Percentiles rank a stretch among this genome's conserved stretches.
phyloP scores from a whole-genome alignment of 495 filamentous ascomycete genomes.

The Mytilinidion resinicola region DNA sequence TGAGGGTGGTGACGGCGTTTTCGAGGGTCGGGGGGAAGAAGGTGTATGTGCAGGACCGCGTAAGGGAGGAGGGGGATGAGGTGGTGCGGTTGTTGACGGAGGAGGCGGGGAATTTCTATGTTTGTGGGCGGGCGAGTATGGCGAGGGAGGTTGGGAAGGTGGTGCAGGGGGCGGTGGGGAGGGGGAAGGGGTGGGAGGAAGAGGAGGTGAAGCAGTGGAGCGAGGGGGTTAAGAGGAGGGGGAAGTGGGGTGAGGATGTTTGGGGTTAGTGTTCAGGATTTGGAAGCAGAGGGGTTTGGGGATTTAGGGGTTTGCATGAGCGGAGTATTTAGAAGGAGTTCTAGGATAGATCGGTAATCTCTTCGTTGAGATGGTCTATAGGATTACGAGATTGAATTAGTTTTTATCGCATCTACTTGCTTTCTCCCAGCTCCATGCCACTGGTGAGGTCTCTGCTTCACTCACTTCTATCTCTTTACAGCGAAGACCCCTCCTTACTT shows the following conservation, averaged over 20 bases:
- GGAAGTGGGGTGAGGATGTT: conserved; percentile 49
- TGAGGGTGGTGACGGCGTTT: conserved; percentile 80
- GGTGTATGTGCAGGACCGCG: conserved; percentile 98
- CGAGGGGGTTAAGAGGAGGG: conserved; percentile 40
- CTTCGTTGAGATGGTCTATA: too few species aligned
- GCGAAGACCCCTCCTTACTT: too few species aligned
- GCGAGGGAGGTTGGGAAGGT: conserved; percentile 44
- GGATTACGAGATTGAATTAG: too few species aligned
- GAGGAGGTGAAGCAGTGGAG: conserved; percentile 39
- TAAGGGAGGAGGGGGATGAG: conserved; percentile 72
- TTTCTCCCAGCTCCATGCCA: too few species aligned
- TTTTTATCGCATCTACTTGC: too few species aligned
- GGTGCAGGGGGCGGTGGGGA: conserved; percentile 33
- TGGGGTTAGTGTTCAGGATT: conserved; percentile 29
- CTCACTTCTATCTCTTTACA: too few species aligned
- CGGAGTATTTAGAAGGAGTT: too few species aligned
- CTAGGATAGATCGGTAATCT: too few species aligned
- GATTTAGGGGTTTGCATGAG: too few species aligned
- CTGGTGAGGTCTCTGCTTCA: too few species aligned
- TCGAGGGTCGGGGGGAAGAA: conserved; percentile 95
- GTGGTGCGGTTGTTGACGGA: conserved; percentile 46
- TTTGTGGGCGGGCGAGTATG: conserved; percentile 48
- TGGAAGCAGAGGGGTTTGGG: too few species aligned
- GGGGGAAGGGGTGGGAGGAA: conserved; percentile 36
- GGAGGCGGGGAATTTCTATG: conserved; percentile 41